Base-by-base conservation (phyloP, 31 red algal genomes). In the Endocladia muricata region DNA sequence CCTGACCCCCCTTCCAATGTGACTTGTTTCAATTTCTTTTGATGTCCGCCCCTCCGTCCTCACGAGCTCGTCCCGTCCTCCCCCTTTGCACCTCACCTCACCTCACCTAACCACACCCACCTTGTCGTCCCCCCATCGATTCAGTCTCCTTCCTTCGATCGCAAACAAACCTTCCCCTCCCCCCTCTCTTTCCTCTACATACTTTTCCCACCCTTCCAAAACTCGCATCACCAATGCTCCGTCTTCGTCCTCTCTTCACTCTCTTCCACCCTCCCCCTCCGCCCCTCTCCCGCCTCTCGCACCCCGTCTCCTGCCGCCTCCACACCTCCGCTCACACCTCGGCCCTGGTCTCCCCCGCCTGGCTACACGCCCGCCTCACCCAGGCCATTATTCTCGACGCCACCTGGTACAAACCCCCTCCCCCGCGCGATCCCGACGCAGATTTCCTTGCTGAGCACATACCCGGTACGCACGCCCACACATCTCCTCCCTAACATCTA, bases 321-420 rank as follows among this genome's bases (percentile, higher is more conserved):
- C 25, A 22, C 55, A 58, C 30, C 25, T 32, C 61, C 33, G 25
- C 61, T 32, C 19, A 35, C 33, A 3, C 6, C 25, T 83, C 79
- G 39, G 79, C 79, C 28, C 55, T 73, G 17, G 74, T 88, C 0
- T 23, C 41, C 37, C 85, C 85, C 7, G 47, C 29, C 26, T 88
- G 75, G 75, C 17, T 85, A n/a, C 28, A 33, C 8, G 32, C 64
- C 1, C 76, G 77, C 54, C 47, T 77, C 30, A 1, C 26, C 1
- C 38, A 38, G 22, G 41, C 74, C 21, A 70, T 66, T 31, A 29
- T 96, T 41, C 66, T 96, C 22, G 94, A 96, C 70, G 94, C 94
- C 32, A 73, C 88, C 2, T 96, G 94, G 94, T 78, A 86, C 62
- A 78, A 92, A 75, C 87, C 94, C 11, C 9, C 57, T 0, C 40